Conservation (phyloP, 331 rosid species). For the Telfairia occidentalis region DNA sequence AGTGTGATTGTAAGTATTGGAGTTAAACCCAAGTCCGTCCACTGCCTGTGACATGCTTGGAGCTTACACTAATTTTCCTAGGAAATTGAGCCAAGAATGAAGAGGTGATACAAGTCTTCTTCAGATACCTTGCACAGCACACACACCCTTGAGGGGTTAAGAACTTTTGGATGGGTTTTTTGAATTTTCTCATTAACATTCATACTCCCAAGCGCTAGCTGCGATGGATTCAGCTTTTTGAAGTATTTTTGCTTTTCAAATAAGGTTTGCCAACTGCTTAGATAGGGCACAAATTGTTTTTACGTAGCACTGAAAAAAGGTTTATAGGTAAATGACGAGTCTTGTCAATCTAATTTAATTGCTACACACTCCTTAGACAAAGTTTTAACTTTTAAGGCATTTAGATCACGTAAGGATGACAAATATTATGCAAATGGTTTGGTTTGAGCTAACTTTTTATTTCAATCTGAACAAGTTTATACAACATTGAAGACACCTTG, state of each 20-base stretch:
- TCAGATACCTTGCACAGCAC: background rate
- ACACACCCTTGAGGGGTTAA: background rate
- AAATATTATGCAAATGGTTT: background rate
- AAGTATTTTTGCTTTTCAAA: background rate
- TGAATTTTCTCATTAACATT: background rate
- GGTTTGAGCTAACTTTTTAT: background rate
- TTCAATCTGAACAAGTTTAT: background rate
- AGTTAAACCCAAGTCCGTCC: background rate
- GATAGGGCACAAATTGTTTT: background rate
- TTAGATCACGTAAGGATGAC: background rate
- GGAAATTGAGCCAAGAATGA: background rate
- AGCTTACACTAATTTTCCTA: background rate
- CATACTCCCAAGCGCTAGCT: background rate
- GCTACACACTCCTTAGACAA: background rate
- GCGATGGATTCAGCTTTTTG: background rate
- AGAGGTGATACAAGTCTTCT: background rate
- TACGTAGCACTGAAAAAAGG: background rate
- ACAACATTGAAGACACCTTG: background rate
- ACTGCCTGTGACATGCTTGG: background rate
- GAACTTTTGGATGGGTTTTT: background rate
- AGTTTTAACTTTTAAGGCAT: background rate
- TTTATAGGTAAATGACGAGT: background rate
- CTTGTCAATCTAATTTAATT: background rate
- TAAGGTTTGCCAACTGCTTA: background rate
- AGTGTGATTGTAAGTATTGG: background rate